Percentiles rank a stretch among this genome's conserved stretches.
phyloP scores from a whole-genome alignment of 768 basidiomycete species.

The Suillus subalutaceus region DNA sequence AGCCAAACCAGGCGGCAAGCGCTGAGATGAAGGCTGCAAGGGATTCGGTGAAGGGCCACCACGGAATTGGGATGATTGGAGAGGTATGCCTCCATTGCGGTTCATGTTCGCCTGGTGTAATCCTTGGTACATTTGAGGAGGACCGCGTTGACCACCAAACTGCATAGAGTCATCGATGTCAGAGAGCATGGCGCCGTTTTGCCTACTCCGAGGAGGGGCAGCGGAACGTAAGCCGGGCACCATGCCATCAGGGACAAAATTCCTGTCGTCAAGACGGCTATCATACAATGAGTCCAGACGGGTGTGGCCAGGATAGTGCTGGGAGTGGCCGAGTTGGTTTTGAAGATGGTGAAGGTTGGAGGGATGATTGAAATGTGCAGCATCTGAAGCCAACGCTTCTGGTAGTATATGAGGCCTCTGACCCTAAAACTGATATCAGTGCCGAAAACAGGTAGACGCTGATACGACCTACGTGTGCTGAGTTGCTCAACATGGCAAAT shows the following conservation, averaged over 20 bases:
- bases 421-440: conserved; percentile 25
- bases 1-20: conserved; percentile 78
- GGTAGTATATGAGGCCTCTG: conserved; percentile 29
- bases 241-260: conserved; percentile 83
- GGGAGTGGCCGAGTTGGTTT: conserved; percentile 44
- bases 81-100: conserved; percentile 54
- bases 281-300: conserved; percentile 75
- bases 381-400: conserved; percentile 27
- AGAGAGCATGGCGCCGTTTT: conserved; percentile 53
- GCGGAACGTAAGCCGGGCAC: conserved; percentile 79
- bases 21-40: conserved; percentile 50
- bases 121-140: conserved; percentile 60
- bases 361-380: conserved; percentile 25
- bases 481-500: conserved; percentile 78
- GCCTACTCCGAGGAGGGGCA: conserved; percentile 63
- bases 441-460: neutral
- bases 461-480: conserved; percentile 60
- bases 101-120: conserved; percentile 52
- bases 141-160: conserved; percentile 60
- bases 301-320: conserved; percentile 39
- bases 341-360: conserved; percentile 42
- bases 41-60: conserved; percentile 69
- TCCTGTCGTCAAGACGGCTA: conserved; percentile 72
- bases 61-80: conserved; percentile 68
- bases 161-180: conserved; percentile 70